A percentile compares a stretch with the other conserved stretches of the same genome.
Conservation (phyloP, 139 green algal genomes). For the Cymbomonas tetramitiformis region DNA sequence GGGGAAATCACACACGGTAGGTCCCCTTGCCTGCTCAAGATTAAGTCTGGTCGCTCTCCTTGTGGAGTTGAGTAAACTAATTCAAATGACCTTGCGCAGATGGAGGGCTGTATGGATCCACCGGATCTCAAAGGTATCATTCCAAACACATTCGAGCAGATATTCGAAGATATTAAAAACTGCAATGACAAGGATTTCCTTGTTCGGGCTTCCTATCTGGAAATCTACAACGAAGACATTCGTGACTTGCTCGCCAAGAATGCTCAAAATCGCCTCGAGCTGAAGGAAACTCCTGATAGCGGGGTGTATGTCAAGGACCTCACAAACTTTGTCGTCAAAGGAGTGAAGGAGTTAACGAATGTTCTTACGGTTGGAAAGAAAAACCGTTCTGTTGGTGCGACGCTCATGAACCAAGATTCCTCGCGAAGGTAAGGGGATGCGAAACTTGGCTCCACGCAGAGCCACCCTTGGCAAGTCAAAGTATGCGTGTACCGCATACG, state of each 20-base stretch:
- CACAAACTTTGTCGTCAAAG: slow-evolving; percentile 62
- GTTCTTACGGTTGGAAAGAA: slow-evolving; percentile 48
- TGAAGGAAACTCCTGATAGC: slow-evolving; percentile 58
- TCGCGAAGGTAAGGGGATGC: too few species aligned
- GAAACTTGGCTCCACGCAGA: too few species aligned
- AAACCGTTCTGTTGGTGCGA: slow-evolving; percentile 56
- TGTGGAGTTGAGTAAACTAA: slow-evolving; percentile 29
- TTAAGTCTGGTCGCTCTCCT: too few species aligned
- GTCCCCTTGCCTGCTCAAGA: too few species aligned
- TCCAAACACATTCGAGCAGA: slow-evolving; percentile 52
- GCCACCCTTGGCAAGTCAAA: too few species aligned
- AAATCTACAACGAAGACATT: slow-evolving; percentile 82
- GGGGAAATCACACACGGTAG: slow-evolving; percentile 32
- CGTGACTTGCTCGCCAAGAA: slow-evolving; percentile 40
- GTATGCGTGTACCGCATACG: too few species aligned
- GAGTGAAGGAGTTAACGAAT: slow-evolving; percentile 50
- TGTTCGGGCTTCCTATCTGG: slow-evolving; percentile 60
- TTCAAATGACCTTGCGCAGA: slow-evolving; percentile 64
- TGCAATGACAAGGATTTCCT: slow-evolving; percentile 49
- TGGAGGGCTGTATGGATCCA: slow-evolving; percentile 34
- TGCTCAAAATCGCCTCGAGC: slow-evolving; percentile 40
- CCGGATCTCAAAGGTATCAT: slow-evolving; percentile 51
- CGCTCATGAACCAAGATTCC: slow-evolving; percentile 77
- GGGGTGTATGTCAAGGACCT: slow-evolving; percentile 73
- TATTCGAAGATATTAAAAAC: slow-evolving; percentile 52